Base-by-base conservation (phyloP, 345 rosid species). In the Ceriops decandra region DNA sequence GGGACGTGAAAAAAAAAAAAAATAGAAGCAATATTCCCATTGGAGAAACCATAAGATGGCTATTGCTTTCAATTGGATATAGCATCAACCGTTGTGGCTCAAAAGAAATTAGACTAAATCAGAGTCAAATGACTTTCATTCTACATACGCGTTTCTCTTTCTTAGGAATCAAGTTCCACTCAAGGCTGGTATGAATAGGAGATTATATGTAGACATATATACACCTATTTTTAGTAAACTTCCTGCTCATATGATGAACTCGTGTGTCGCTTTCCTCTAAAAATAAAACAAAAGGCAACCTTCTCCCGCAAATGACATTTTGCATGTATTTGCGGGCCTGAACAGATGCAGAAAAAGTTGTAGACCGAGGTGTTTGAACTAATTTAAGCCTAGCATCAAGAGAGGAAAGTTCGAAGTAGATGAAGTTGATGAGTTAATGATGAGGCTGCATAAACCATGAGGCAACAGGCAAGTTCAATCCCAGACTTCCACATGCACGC, bases 131-230 rank as follows among this genome's bases (percentile, higher is more conserved):
- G 36, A 33, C 36, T 33, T 33, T 33, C 36, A 33, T 33, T 33
- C 36, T 33, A 33, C 36, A 7, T 6, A 1, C 1, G 36, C 7
- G 2, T 33, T 22, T 22, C 36, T 33, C 36, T 33, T 33, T 33
- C 36, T 7, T 33, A 33, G 2, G 88, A 81, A 77, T 28, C 84
- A 59, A 63, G 76, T 82, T 66, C 85, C 86, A 27, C 19, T n/a
- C 7, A 76, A 77, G 67, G 77, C 82, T 46, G 86, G 85, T 83
- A 6, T 11, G 46, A 38, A 10, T 38, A 11, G 0, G 24, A 9
- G 15, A 38, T 38, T 9, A 38, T 2, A 10, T 1, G 15, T 63
- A 46, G 0, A 22, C 49, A 47, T 26, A 60, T 1, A 60, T 30
- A 5, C 35, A 31, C 7, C 5, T 4, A 24, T 63, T 9, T 38